phyloP scores from a whole-genome alignment of 108 stramenopile genomes.

The Cylindrotheca closterium region DNA sequence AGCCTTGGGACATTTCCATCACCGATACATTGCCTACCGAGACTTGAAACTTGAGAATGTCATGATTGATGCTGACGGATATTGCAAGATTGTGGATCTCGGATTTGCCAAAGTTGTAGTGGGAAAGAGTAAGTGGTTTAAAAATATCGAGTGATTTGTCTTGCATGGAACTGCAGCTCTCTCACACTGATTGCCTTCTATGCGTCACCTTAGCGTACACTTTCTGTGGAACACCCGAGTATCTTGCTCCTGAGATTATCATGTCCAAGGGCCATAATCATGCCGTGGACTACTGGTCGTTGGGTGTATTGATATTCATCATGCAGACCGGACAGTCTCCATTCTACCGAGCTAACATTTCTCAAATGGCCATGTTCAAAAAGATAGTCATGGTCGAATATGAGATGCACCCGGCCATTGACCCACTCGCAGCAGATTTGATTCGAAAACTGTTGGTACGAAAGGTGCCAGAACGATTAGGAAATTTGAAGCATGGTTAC shows the following conservation, averaged over 20 bases:
- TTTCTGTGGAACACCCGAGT: conserved; percentile 65
- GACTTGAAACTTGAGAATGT: conserved; percentile 91
- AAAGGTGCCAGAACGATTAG: conserved; percentile 49
- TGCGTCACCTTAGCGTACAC: conserved; percentile 15
- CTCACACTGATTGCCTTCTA: conserved; percentile 36
- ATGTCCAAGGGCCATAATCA: conserved; percentile 80
- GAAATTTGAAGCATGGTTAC: conserved; percentile 48
- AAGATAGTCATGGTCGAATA: conserved; percentile 56
- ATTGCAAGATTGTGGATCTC: conserved; percentile 79
- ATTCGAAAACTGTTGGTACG: conserved; percentile 52
- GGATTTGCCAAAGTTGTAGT: conserved; percentile 45
- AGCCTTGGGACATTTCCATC: conserved; percentile 71
- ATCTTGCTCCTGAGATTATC: conserved; percentile 39
- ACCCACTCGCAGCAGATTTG: conserved; percentile 22
- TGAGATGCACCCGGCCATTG: conserved; percentile 17
- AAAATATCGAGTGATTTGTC: too few species aligned
- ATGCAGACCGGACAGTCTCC: conserved; percentile 70
- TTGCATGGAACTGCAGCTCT: too few species aligned
- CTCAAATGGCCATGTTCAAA: conserved; percentile 67
- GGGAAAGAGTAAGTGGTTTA: conserved; percentile 36
- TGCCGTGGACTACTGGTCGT: conserved; percentile 93
- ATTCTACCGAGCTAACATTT: conserved; percentile 39
- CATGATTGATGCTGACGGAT: conserved; percentile 71
- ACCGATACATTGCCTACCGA: conserved; percentile 87
- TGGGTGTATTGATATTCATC: conserved; percentile 90